Evolutionary conservation across 306 rosid genomes (phyloP).

Genomic region (Alnus rubra): DNA sequence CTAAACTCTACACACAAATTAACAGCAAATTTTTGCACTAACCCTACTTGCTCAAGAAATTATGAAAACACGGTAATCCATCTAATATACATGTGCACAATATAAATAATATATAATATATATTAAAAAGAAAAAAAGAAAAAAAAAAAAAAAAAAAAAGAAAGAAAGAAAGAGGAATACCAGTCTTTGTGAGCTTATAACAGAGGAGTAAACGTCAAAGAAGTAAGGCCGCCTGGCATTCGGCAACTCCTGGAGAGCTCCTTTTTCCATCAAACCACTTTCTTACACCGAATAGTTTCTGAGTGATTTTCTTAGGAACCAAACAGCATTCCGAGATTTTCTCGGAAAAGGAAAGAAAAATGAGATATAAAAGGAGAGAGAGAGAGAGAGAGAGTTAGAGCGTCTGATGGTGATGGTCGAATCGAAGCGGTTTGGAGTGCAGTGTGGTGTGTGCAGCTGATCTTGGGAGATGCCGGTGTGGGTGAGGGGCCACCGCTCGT

Average conservation of each 20-base stretch:
- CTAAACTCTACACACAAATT: neutral
- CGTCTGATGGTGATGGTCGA: neutral
- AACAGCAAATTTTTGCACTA: neutral
- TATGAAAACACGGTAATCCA: too few species aligned
- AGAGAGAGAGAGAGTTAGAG: neutral
- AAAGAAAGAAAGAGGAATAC: conserved; percentile 29
- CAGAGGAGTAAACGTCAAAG: conserved; percentile 63
- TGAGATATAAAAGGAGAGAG: neutral
- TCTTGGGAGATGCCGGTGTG: neutral
- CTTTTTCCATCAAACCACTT: conserved; percentile 47
- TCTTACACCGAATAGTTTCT: conserved; percentile 1
- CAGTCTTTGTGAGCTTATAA: conserved; percentile 58
- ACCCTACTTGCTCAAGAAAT: neutral
- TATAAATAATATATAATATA: neutral
- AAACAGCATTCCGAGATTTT: conserved; percentile 19
- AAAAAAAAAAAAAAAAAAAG: neutral
- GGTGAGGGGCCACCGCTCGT: neutral
- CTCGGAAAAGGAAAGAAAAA: neutral
- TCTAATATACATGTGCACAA: neutral
- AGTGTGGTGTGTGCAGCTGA: neutral
- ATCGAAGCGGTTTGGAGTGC: neutral
- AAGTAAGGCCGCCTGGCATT: conserved; percentile 71
- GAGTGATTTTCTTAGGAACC: conserved; percentile 25
- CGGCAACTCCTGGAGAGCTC: conserved; percentile 37
- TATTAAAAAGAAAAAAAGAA: too few species aligned